A percentile compares a stretch with the other conserved stretches of the same genome.
phyloP scores from a whole-genome alignment of 805 yeast genomes.

The Candida schatavii region DNA sequence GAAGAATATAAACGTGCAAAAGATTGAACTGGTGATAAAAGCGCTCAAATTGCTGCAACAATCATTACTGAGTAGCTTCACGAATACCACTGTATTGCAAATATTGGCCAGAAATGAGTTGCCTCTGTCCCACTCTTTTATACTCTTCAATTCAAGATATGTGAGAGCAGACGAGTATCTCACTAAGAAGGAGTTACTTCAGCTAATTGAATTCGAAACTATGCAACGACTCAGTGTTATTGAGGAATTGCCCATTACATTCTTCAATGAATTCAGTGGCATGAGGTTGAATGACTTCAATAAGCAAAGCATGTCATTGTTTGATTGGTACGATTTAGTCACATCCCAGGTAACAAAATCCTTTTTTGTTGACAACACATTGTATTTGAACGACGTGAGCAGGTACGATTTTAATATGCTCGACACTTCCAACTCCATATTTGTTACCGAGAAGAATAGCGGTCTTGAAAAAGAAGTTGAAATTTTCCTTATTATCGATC shows the following conservation, averaged over 20 bases:
- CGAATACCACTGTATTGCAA: neutral
- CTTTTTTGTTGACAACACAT: slow-evolving; percentile 41
- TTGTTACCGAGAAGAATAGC: slow-evolving; percentile 13
- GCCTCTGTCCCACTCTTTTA: slow-evolving; percentile 32
- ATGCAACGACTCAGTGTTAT: slow-evolving; percentile 39
- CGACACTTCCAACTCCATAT: slow-evolving; percentile 25
- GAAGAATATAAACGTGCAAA: neutral
- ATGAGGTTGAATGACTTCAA: slow-evolving; percentile 17
- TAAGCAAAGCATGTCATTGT: slow-evolving; percentile 12
- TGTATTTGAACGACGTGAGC: slow-evolving; percentile 40
- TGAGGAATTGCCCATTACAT: slow-evolving; percentile 25
- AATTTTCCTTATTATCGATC: slow-evolving; percentile 64
- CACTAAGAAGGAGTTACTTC: slow-evolving; percentile 26
- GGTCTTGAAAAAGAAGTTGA: slow-evolving; percentile 38
- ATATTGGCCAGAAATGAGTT: slow-evolving; percentile 27
- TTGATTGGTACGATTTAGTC: slow-evolving; percentile 49
- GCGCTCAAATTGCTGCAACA: too few relatives aligned
- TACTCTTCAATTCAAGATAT: slow-evolving; percentile 58
- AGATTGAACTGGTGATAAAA: neutral
- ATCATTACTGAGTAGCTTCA: too few relatives aligned
- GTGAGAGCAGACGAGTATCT: slow-evolving; percentile 26
- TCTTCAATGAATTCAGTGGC: slow-evolving; percentile 21
- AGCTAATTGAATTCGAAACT: slow-evolving; percentile 46
- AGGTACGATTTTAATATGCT: slow-evolving; percentile 45
- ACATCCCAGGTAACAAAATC: slow-evolving; percentile 43